These are phyloP conservation scores for Prunus yedoensis DNA, from an alignment of 331 rosid species.

Conservation along the genomic window DNA sequence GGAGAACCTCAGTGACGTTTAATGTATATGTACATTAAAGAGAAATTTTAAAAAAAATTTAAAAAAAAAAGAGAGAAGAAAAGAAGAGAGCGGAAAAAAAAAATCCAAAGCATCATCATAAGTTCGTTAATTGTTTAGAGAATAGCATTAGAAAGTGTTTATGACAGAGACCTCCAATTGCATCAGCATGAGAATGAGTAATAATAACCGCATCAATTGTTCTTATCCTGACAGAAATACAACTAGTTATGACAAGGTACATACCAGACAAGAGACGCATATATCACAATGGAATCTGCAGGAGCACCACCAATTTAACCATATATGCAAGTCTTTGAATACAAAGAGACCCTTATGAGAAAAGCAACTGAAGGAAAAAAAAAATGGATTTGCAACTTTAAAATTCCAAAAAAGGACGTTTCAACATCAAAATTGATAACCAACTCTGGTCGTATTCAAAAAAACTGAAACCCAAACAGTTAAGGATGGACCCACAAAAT, in stretches of 20 bases:
- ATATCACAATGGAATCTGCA: conserved; percentile 24
- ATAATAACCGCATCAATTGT: conserved; percentile 84
- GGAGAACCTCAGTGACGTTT: not conserved
- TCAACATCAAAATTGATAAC: not conserved
- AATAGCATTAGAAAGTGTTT: conserved; percentile 35
- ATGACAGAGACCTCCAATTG: conserved; percentile 89
- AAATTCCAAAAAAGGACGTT: not conserved
- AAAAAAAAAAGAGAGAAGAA: not conserved
- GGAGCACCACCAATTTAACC: conserved; percentile 7
- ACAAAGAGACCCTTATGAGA: not conserved
- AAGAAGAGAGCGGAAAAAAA: not conserved
- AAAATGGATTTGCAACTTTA: not conserved
- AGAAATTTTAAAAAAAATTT: not conserved
- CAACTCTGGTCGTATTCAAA: not conserved
- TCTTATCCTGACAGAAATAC: conserved; percentile 92
- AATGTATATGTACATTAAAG: not conserved
- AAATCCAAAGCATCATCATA: not conserved
- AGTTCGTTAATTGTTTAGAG: conserved; percentile 16
- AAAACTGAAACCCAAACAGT: not conserved
- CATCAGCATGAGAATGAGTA: conserved; percentile 99
- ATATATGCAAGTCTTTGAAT: conserved; percentile 7
- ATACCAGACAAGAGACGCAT: conserved; percentile 26
- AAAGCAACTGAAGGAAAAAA: not conserved
- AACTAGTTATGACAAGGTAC: conserved; percentile 41
- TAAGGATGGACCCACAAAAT: not conserved